Percentiles rank a stretch among this genome's conserved stretches.
Conservation (phyloP, 192 early-diverging fungal species). For the Backusella tarrabulga region DNA sequence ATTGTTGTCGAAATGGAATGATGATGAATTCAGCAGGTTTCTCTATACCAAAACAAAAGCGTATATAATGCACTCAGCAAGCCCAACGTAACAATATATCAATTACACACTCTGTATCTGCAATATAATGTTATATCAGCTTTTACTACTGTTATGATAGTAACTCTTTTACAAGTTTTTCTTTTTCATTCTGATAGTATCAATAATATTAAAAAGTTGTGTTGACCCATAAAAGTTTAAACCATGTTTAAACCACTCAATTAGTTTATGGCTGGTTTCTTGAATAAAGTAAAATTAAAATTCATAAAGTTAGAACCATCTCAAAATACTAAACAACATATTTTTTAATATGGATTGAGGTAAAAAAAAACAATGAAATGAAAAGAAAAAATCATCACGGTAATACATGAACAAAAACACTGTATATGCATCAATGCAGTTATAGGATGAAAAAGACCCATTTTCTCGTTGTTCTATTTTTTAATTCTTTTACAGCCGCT, state of each 20-base stretch:
- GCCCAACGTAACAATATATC: not conserved
- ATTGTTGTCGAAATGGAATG: not conserved
- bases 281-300: conserved; percentile 5
- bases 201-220: not conserved
- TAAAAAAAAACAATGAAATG: not conserved
- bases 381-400: not conserved
- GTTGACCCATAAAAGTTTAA: not conserved
- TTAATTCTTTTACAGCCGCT: not conserved
- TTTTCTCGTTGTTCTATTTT: not conserved
- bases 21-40: too few relatives aligned
- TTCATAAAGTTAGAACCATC: not conserved
- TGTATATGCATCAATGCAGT: not conserved
- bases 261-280: not conserved
- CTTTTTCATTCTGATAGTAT: not conserved
- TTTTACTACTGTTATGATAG: too few relatives aligned
- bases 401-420: not conserved
- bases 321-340: not conserved
- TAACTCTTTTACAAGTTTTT: too few relatives aligned
- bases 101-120: not conserved
- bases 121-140: not conserved
- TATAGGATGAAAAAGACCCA: not conserved
- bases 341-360: not conserved
- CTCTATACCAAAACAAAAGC: too few relatives aligned
- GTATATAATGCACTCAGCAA: too few relatives aligned
- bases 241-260: not conserved